Conservation (phyloP, 176 grass and related monocot genomes). For the Alloteropsis semialata region DNA sequence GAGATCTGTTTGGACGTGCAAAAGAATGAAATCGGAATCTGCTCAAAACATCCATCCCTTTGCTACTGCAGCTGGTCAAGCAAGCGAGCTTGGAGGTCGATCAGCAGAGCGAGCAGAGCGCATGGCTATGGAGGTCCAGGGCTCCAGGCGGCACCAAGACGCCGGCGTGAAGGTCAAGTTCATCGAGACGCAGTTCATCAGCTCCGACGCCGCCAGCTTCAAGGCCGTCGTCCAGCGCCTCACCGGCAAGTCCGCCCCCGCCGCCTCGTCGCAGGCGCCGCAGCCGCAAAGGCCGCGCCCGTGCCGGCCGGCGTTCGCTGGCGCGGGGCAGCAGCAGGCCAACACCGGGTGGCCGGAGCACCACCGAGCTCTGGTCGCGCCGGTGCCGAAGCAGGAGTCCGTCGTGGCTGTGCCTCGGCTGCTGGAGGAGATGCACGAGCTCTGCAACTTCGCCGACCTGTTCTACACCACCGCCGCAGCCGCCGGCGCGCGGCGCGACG, state of each 20-base stretch:
- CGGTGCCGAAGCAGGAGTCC: not conserved
- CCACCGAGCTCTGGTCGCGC: not conserved
- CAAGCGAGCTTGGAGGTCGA: not conserved
- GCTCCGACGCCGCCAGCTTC: slow-evolving; percentile 66
- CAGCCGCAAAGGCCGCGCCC: slow-evolving; percentile 17
- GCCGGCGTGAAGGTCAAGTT: slow-evolving; percentile 57
- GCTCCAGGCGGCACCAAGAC: not conserved
- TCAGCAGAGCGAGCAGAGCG: not conserved
- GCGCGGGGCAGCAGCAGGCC: not conserved
- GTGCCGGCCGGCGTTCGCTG: not conserved
- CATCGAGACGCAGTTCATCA: slow-evolving; percentile 79
- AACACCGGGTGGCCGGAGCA: not conserved
- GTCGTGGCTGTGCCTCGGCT: not conserved
- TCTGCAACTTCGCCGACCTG: slow-evolving; percentile 38
- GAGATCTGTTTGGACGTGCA: too few relatives aligned
- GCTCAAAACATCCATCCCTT: too few relatives aligned
- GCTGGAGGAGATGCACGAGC: slow-evolving; percentile 36
- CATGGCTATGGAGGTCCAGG: slow-evolving; percentile 30
- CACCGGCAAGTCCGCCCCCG: slow-evolving; percentile 38
- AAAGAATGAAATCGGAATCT: too few relatives aligned
- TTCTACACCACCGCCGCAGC: slow-evolving; percentile 17
- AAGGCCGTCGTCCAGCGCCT: slow-evolving; percentile 73
- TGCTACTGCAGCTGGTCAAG: too few relatives aligned
- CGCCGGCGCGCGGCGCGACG: slow-evolving; percentile 1
- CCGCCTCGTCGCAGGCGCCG: not conserved